Evolutionary conservation across 176 grass and related monocot genomes (phyloP).

Genomic region (Ensete ventricosum): DNA sequence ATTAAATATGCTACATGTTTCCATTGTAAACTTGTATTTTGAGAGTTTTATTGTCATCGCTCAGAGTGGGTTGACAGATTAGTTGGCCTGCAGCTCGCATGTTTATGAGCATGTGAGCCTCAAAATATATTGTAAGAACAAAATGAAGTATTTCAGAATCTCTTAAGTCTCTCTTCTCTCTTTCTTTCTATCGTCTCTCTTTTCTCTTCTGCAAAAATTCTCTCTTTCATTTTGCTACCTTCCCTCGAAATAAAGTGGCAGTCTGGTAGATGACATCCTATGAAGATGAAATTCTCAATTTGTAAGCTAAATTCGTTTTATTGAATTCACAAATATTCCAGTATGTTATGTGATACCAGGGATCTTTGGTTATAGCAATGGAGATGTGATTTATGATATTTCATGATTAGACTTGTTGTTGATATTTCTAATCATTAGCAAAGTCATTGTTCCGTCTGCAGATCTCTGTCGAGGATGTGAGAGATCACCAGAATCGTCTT

Average conservation of each 20-base stretch:
- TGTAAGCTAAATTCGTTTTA: not conserved
- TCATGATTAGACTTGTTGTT: not conserved
- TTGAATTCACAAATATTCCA: not conserved
- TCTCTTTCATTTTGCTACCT: not conserved
- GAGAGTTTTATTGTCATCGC: too few species aligned
- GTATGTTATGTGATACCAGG: too few species aligned
- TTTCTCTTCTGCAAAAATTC: not conserved
- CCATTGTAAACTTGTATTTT: too few species aligned
- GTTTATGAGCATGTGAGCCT: too few species aligned
- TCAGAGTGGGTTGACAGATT: not conserved
- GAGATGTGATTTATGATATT: not conserved
- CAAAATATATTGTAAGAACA: too few species aligned
- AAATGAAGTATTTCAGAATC: too few species aligned
- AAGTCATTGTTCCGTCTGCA: constrained; percentile 24
- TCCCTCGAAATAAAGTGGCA: not conserved
- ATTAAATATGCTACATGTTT: too few species aligned
- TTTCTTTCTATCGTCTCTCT: not conserved
- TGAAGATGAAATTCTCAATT: not conserved
- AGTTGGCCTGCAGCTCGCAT: not conserved
- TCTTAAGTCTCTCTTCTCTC: not conserved
- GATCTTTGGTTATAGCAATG: too few species aligned
- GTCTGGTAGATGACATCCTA: not conserved
- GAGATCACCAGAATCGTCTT: constrained; percentile 61
- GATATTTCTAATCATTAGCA: not conserved
- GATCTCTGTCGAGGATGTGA: constrained; percentile 71